A percentile compares a stretch with the other conserved stretches of the same genome.
These are phyloP conservation scores for Sugiyamaella marilandica DNA, from an alignment of 805 yeast species.

Conservation along the genomic window DNA sequence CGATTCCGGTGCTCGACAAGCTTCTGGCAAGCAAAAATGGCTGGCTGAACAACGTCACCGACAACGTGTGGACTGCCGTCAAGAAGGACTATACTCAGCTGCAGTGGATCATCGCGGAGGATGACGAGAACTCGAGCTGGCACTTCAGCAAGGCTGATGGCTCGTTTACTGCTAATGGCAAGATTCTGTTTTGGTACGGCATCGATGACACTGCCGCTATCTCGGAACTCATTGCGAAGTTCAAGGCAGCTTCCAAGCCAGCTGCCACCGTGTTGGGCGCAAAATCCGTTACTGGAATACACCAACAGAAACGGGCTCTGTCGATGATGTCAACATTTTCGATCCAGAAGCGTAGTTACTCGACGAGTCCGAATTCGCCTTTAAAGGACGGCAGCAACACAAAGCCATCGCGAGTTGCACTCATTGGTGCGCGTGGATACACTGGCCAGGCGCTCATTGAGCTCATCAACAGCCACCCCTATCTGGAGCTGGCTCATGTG, in stretches of 20 bases:
- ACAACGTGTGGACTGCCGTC: slow-evolving; percentile 82
- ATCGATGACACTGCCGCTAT: slow-evolving; percentile 58
- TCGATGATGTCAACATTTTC: slow-evolving; percentile 17
- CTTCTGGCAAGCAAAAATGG: slow-evolving; percentile 84
- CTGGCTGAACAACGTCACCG: slow-evolving; percentile 97
- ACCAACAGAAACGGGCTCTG: slow-evolving; percentile 26
- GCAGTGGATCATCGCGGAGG: slow-evolving; percentile 88
- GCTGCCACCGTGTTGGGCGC: slow-evolving; percentile 13
- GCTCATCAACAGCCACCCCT: slow-evolving; percentile 82
- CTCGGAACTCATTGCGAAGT: slow-evolving; percentile 56
- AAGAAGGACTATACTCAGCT: slow-evolving; percentile 66
- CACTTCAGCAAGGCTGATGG: slow-evolving; percentile 91
- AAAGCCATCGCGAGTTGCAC: slow-evolving; percentile 68
- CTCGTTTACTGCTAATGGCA: slow-evolving; percentile 82
- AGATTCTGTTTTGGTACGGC: slow-evolving; percentile 94
- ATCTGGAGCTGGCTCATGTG: slow-evolving; percentile 82
- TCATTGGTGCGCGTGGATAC: slow-evolving; percentile 97
- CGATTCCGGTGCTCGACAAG: slow-evolving; percentile 70
- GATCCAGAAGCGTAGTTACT: slow-evolving; percentile 15
- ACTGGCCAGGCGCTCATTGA: slow-evolving; percentile 92
- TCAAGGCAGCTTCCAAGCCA: slow-evolving; percentile 25
- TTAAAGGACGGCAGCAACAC: slow-evolving; percentile 57
- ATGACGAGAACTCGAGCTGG: slow-evolving; percentile 87
- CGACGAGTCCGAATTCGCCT: slow-evolving; percentile 67
- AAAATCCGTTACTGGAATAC: slow-evolving; percentile 18